Evolutionary conservation across 371 early-diverging fungal genomes (phyloP), one percentile per base, ranked within the genome.

Genomic region (Lichtheimia ornata): DNA sequence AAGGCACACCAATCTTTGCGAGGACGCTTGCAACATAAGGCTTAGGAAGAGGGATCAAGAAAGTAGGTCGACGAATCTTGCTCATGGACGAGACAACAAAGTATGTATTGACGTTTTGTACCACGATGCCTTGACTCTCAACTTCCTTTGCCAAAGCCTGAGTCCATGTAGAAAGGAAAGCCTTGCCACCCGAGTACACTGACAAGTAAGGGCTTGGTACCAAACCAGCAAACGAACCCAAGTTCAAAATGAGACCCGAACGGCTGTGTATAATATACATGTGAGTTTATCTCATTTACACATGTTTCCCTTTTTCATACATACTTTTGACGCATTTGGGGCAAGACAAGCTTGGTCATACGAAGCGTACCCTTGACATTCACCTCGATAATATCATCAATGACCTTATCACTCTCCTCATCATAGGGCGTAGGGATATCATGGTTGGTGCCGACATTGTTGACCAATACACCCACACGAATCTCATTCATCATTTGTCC

Each of bases 381-480:
- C 59, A 97, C 90, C 66, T 94, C 86, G 45, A 98, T 81, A 68
- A 97, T 93, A 49, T 79, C 77, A 20, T 91, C 74, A 58, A 92
- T 77, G 9, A 85, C 58, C 50, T 83, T 74, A 49, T 87, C 83
- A 43, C 73, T 65, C 71, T 96, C 94, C 58, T 95, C 91, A 59
- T 83, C 84, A 73, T 93, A 93, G 11, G 91, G 82, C 28, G 84
- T 90, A 50, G 96, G 95, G 64, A 91, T 84, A 50, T 91, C 94
- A 65, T 97, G 95, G 74, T 90, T 94, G 50, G 91, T 83, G 45
- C 91, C 98, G 41, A 96, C 98, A 73, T 97, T 97, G 84, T 98
- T 98, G 58, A 97, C 88, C 80, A 78, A 17, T 3, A 91, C 88
- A 57, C 84, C 84, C 55, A 94, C 86, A 25, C 84, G 77, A 51